Conservation (phyloP, 2,329 filamentous ascomycete species). For the Domatiomyces catenatus region DNA sequence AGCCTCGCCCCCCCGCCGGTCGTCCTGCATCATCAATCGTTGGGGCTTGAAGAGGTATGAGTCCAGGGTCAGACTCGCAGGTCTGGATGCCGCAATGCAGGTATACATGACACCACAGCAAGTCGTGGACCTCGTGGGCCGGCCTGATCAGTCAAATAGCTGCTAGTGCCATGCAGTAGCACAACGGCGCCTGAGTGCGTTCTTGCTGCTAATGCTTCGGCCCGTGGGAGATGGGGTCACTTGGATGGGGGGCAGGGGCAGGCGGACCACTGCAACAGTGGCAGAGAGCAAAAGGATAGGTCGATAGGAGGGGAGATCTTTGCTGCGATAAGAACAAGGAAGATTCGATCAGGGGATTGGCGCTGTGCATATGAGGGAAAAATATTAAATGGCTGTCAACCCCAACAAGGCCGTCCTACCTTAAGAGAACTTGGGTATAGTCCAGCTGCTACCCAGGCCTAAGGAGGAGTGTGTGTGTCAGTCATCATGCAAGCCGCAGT, state of each 20-base stretch:
- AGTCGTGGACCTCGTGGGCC: background rate
- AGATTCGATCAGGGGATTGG: background rate
- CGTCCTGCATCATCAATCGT: slow-evolving; percentile 23
- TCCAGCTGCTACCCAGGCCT: background rate
- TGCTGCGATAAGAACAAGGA: background rate
- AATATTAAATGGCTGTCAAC: background rate
- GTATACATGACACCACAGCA: background rate
- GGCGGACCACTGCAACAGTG: background rate
- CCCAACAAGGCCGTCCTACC: background rate
- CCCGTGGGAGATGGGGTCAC: background rate
- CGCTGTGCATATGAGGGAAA: background rate
- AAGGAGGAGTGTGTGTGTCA: background rate
- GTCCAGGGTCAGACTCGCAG: background rate
- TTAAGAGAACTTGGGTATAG: background rate
- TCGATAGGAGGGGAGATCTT: background rate
- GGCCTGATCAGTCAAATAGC: background rate
- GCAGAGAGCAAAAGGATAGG: background rate
- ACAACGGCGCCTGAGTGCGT: background rate
- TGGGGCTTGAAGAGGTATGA: background rate
- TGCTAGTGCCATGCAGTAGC: background rate
- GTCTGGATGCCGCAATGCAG: background rate
- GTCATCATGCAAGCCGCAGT: background rate
- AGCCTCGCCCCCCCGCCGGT: slow-evolving; percentile 23
- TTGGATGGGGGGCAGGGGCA: no score
- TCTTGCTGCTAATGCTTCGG: background rate